Evolutionary conservation across 2,329 filamentous ascomycete genomes (phyloP), one percentile per base, ranked within the genome.

Genomic region (Colletotrichum zoysiae): DNA sequence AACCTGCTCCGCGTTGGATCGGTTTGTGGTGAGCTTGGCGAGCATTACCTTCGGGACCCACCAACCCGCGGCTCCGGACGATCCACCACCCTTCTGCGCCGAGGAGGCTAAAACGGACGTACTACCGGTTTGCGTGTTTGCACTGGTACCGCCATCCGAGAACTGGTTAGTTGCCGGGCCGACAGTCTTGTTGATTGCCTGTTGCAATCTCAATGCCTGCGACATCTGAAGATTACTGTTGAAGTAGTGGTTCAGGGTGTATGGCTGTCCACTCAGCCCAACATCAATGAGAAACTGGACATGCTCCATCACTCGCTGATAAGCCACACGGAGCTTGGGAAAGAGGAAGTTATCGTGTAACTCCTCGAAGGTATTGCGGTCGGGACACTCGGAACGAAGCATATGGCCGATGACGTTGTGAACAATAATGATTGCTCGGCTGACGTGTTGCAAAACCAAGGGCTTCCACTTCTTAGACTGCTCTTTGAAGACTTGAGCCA

Each of bases 191-290:
- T 57, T 14, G 1, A 73, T 26, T 3, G 61, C 42, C 7, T 59
- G 3, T 9, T 53, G 16, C 11, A 75, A 46, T 3, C 76, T 67
- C 0, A 73, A 56, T 0, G 72, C 59, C 20, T 80, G 77, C 3
- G 71, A 63, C 53, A 76, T 77, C 50, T 81, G 78, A 0, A 83
- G 71, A 0, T 74, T 78, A 55, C 84, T 79, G 72, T 81, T 85
- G 77, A 91, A 90, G 66, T 84, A 84, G 51, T 85, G 83, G 71
- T 91, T 88, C 55, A 84, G 76, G 0, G 89, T 91, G 26, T 81
- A 78, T 0, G 86, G 85, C 0, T 77, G 83, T 1, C 82, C 82
- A 0, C 78, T 74, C 1, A 83, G 78, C 76, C 91, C 89, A 3
- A 89, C 82, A 1, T 81, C 55, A 0, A 92, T 76, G 0, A 92